A percentile compares a stretch with the other conserved stretches of the same genome.
phyloP scores from a whole-genome alignment of 1,284 basidiomycete genomes.

The Papiliotrema nemorosa region DNA sequence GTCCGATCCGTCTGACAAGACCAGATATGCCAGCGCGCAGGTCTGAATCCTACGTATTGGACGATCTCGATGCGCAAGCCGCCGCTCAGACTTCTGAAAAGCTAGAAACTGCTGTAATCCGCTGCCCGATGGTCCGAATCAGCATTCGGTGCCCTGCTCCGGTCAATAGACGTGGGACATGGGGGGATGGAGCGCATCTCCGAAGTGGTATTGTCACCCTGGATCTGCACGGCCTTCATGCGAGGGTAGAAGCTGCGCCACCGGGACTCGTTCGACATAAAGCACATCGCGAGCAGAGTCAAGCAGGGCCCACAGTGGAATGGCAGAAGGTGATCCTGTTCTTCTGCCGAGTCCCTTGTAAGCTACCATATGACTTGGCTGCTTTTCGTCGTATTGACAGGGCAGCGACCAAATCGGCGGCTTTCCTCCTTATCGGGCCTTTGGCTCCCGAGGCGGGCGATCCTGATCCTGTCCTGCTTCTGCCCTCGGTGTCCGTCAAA shows the following conservation, averaged over 20 bases:
- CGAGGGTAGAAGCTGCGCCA: slow-evolving; percentile 2
- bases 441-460: slow-evolving; percentile 37
- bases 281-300: neutral
- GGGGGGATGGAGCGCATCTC: slow-evolving; percentile 44
- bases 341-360: slow-evolving; percentile 39
- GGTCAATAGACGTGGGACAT: slow-evolving; percentile 32
- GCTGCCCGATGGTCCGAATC: slow-evolving; percentile 37
- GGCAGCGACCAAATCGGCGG: slow-evolving; percentile 30
- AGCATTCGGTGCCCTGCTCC: slow-evolving; percentile 48
- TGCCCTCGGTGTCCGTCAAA: slow-evolving; percentile 51
- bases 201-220: slow-evolving; percentile 47
- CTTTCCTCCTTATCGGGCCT: slow-evolving; percentile 41
- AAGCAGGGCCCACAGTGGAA: slow-evolving; percentile 13
- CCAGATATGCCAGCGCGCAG: neutral
- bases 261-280: neutral
- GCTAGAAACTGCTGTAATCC: neutral
- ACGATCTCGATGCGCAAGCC: slow-evolving; percentile 24
- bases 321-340: slow-evolving; percentile 44
- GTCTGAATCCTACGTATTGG: slow-evolving; percentile 24
- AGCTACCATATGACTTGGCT: slow-evolving; percentile 5
- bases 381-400: neutral
- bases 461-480: slow-evolving; percentile 22
- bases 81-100: neutral
- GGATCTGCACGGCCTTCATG: slow-evolving; percentile 37
- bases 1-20: neutral